Conservation (phyloP, 2,329 filamentous ascomycete species). For the Xylariaceae sp. region DNA sequence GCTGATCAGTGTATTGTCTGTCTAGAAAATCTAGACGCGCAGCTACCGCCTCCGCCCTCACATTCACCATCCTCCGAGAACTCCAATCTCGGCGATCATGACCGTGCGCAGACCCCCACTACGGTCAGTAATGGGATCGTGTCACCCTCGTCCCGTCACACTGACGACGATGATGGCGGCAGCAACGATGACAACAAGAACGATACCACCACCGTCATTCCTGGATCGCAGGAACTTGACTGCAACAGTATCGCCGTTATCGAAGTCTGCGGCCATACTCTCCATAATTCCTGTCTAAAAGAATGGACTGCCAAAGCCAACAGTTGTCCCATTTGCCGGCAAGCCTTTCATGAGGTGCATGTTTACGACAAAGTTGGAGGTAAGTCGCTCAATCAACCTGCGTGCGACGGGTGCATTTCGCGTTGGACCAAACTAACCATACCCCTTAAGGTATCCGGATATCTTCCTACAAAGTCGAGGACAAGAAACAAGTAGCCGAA, state of each 20-base stretch:
- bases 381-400: conserved; percentile 42
- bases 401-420: conserved; percentile 3
- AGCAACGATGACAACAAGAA: conserved; percentile 17
- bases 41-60: conserved; percentile 23
- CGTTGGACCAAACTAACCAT: conserved; percentile 11
- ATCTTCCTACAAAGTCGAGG: conserved; percentile 62
- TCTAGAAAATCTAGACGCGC: conserved; percentile 52
- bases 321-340: conserved; percentile 94
- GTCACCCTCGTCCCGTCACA: conserved; percentile 23
- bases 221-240: conserved; percentile 20
- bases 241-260: conserved; percentile 51
- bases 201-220: conserved; percentile 23
- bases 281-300: conserved; percentile 88
- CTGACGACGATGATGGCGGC: conserved; percentile 25
- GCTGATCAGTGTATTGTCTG: conserved; percentile 67
- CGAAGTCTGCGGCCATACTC: conserved; percentile 78
- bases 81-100: conserved; percentile 8
- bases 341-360: conserved; percentile 83
- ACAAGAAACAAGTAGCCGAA: conserved; percentile 85
- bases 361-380: conserved; percentile 75
- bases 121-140: conserved; percentile 15
- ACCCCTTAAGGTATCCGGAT: conserved; percentile 46
- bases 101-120: conserved; percentile 15
- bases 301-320: conserved; percentile 97
- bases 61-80: conserved; percentile 24